Base-by-base conservation (phyloP, 768 basidiomycete species). In the Mycena alexandri region DNA sequence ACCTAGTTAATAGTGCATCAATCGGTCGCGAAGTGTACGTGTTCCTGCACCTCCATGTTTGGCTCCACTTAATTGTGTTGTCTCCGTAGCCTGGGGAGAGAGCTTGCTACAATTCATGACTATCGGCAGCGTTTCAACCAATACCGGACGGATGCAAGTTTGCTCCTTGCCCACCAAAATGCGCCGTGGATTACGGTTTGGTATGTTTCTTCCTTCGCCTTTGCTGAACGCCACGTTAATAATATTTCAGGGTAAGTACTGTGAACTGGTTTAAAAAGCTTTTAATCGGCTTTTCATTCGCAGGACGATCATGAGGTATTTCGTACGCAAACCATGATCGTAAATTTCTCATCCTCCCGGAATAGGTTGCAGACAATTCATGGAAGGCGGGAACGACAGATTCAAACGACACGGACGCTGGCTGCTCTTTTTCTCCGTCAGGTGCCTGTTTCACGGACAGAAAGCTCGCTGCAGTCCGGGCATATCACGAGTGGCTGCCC, bases 401-500 rank as follows among this genome's bases (percentile, higher is more conserved):
- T 70, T 85, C 84, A 7, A 89, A 88, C 67, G 86, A 89, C 73
- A 85, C 85, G 1, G 61, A 80, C 10, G 71, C 74, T 3, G 87
- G 88, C 46, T 87, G 85, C 69, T 70, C 78, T 19, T 87, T 85
- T 73, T 86, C 86, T 3, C 74, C 84, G 2, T 85, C 86, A 2
- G 85, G 84, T 3, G 86, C 85, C 14, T 86, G 86, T 71, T 89
- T 88, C 76, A 86, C 86, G 6, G 85, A 89, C 72, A 78, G 88
- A 38, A 89, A 89, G 74, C 74, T 87, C 3, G 86, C 87, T 48
- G 88, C 86, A 10, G 83, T 88, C 25, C 79, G 87, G 34, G 87
- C 86, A 0, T 88, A 87, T 71, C 86, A 89, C 71, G 87, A 88
- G 67, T 89, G 87, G 87, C 83, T 89, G 79, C 87, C 87, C 14